Evolutionary conservation across 345 rosid genomes (phyloP).

Genomic region (Gossypium sturtianum): DNA sequence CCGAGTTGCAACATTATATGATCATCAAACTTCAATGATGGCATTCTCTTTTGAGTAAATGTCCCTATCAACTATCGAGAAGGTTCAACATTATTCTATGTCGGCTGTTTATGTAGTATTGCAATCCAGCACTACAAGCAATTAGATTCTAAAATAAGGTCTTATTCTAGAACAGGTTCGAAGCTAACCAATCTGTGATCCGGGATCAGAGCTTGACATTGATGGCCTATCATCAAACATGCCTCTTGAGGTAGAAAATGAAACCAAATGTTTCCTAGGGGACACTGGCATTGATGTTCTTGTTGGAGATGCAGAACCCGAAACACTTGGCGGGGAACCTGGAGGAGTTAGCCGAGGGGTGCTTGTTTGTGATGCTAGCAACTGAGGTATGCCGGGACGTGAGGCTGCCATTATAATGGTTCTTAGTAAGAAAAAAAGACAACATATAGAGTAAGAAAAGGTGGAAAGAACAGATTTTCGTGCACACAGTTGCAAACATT

Average conservation of each 20-base stretch:
- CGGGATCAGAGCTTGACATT: slow-evolving; percentile 50
- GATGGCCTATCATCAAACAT: slow-evolving; percentile 68
- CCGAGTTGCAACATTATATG: background rate
- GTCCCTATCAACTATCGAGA: background rate
- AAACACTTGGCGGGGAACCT: slow-evolving; percentile 67
- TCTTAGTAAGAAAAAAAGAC: slow-evolving; percentile 4
- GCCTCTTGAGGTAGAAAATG: slow-evolving; percentile 72
- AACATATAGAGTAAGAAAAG: background rate
- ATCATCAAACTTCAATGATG: background rate
- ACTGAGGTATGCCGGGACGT: background rate
- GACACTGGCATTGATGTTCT: slow-evolving; percentile 68
- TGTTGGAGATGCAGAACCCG: slow-evolving; percentile 79
- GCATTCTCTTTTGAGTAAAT: background rate
- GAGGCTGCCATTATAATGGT: slow-evolving; percentile 10
- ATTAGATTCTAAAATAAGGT: background rate
- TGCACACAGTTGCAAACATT: background rate
- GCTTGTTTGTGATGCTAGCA: slow-evolving; percentile 47
- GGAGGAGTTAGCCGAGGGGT: slow-evolving; percentile 85
- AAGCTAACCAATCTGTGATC: slow-evolving; percentile 58
- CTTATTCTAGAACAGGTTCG: slow-evolving; percentile 3
- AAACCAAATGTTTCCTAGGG: slow-evolving; percentile 69
- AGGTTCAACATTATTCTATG: background rate
- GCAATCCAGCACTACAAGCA: background rate
- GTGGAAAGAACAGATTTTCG: background rate
- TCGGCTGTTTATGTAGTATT: background rate